Evolutionary conservation across 2,329 filamentous ascomycete genomes (phyloP), one percentile per base, ranked within the genome.

Genomic region (Sporothrix sp.): DNA sequence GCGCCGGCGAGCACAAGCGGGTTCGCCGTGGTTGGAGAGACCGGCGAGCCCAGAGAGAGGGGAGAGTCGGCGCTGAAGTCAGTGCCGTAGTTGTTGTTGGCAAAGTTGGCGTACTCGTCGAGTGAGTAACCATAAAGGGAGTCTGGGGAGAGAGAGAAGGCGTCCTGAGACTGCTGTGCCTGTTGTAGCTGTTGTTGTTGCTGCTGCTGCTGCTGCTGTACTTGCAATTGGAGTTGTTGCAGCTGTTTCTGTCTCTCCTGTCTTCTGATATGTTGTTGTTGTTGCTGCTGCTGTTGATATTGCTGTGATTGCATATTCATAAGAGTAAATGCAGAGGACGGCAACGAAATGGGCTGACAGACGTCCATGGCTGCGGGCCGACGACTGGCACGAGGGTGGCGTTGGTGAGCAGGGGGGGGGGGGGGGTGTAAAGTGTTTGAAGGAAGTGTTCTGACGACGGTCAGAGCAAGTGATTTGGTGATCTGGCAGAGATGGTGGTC

Each of bases 21-120:
- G 21, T 51, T 35, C 43, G 59, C 61, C 42, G 62, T 56, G 28
- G 63, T 54, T 9, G 60, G 58, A 10, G 63, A 65, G 38, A 63
- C 46, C 40, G 65, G 63, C 0, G 64, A 67, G 21, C 56, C 57
- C 9, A 65, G 62, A 14, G 66, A 66, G n/a, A 62, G 58, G 4
- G 65, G 62, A 27, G 65, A 66, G 57, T 67, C 65, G 28, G 62
- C 63, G 43, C 59, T 60, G 57, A 64, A 63, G 54, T 68, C 64
- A 33, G 60, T 58, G 47, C 43, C 32, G 52, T 54, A 53, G 50
- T 35, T 45, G 50, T 48, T 55, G 51, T 48, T 43, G 32, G 48
- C 37, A 27, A 45, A 56, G 42, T 51, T 50, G 52, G 48, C 56
- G 51, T 61, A 65, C 51, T 65, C 62, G 27, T 65, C 62, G 7